Evolutionary conservation across 345 rosid species (phyloP), one percentile per base, ranked within the genome.

Genomic region (Physaria fendleri): DNA sequence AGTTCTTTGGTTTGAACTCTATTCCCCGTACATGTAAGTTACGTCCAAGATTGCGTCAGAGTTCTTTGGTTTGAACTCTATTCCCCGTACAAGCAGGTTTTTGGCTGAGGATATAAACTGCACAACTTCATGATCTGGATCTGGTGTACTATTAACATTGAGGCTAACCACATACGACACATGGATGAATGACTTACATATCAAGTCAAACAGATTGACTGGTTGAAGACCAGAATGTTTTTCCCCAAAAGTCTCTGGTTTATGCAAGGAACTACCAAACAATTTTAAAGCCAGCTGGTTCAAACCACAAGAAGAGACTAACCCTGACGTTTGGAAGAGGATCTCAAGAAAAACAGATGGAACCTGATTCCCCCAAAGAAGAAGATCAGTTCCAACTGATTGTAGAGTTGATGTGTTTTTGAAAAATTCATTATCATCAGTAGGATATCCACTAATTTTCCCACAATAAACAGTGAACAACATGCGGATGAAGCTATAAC

Each of bases 281-380:
- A 84, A 79, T 28, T 46, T 60, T 18, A 84, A 57, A 11, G 75
- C 73, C 0, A 81, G 74, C 41, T 71, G 59, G 4, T 64, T 67
- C 18, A 84, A 61, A 30, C 52, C 11, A 34, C 21, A 30, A 13
- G 71, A 43, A n/a, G 53, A 59, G 23, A 37, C 49, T 38, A 43
- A 53, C 1, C 49, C 50, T 0, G 71, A 68, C 10, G n/a, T n/a
- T n/a, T n/a, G n/a, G n/a, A n/a, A n/a, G n/a, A n/a, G n/a, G n/a
- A n/a, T n/a, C n/a, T n/a, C n/a, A n/a, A n/a, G n/a, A n/a, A n/a
- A n/a, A 39, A 79, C 47, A 61, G 47, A 77, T 22, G 90, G 87
- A 23, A 84, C 74, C 63, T 84, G 87, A 21, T 84, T 84, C 70
- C 81, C 91, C 1, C 81, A 54, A 47, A 66, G 65, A 6, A 84